Conservation (phyloP, 2,329 filamentous ascomycete species). For the Aspergillus fumigatus region DNA sequence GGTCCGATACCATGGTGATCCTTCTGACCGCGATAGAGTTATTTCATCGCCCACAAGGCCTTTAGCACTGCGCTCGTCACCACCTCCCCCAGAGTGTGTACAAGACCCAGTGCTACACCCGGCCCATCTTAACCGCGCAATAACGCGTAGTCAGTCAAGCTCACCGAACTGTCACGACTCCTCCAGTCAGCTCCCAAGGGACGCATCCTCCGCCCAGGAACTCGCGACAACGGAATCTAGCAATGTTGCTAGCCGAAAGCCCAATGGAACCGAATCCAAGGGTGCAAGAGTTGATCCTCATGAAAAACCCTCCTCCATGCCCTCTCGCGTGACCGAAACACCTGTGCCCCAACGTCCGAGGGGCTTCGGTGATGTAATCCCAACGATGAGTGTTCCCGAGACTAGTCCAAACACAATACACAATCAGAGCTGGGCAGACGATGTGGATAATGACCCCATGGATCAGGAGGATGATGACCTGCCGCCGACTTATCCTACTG, state of each 20-base stretch:
- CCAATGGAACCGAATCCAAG: constrained; percentile 4
- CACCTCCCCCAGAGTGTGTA: constrained; percentile 21
- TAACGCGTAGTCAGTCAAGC: constrained; percentile 5
- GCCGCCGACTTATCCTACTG: constrained; percentile 26
- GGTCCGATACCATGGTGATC: constrained; percentile 6
- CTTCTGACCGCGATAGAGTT: neutral
- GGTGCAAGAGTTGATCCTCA: constrained; percentile 8
- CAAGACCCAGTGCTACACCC: constrained; percentile 6
- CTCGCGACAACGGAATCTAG: constrained; percentile 11
- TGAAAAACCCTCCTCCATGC: constrained; percentile 35
- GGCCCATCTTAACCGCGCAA: constrained; percentile 1
- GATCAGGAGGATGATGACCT: constrained; percentile 37
- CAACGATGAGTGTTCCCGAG: constrained; percentile 35
- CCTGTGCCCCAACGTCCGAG: constrained; percentile 27
- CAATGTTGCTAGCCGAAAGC: constrained; percentile 8
- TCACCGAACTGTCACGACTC: constrained; percentile 8
- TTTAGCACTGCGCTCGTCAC: constrained; percentile 7
- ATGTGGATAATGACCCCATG: constrained; percentile 19
- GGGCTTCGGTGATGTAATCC: constrained; percentile 22
- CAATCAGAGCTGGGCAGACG: constrained; percentile 19
- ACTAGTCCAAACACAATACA: constrained; percentile 31
- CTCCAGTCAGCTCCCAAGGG: constrained; percentile 4
- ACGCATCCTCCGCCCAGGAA: constrained; percentile 5
- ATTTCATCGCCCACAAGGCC: neutral
- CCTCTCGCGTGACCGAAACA: constrained; percentile 38